A percentile compares a stretch with the other conserved stretches of the same genome.
These are phyloP conservation scores for Heliamphora pulchella DNA, from an alignment of 179 eudicot genomes.

Conservation along the genomic window DNA sequence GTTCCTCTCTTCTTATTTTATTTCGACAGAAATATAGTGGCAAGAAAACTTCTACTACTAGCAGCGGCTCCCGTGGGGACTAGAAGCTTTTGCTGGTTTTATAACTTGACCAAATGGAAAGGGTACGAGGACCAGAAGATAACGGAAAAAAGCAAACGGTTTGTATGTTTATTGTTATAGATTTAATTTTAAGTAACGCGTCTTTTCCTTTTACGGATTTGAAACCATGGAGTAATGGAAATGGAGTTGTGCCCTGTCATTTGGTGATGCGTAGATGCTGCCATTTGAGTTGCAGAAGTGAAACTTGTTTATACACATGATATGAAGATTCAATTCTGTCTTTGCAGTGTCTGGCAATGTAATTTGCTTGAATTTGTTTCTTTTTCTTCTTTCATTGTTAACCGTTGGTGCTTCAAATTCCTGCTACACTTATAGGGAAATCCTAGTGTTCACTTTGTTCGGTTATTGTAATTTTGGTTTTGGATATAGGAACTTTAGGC, in stretches of 20 bases:
- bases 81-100: slow-evolving; percentile 7
- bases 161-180: slow-evolving; percentile 2
- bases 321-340: neutral
- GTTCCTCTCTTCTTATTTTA: neutral
- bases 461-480: no score
- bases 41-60: slow-evolving; percentile 24
- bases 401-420: no score
- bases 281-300: slow-evolving; percentile 3
- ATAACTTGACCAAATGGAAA: neutral
- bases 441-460: no score
- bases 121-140: neutral
- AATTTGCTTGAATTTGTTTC: no score
- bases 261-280: neutral
- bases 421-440: no score
- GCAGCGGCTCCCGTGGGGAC: slow-evolving; percentile 26
- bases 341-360: no score
- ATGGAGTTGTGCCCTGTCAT: neutral
- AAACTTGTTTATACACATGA: slow-evolving; percentile 3
- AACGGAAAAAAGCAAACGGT: neutral
- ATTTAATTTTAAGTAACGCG: neutral
- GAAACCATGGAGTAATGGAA: neutral
- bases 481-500: no score
- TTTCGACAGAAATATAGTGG: slow-evolving; percentile 27
- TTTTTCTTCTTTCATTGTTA: no score
- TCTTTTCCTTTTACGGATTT: neutral